Percentiles rank a stretch among this genome's conserved stretches.
These are phyloP conservation scores for Rhexocercosporidium sp. DNA, from an alignment of 2,329 filamentous ascomycete genomes.

Conservation along the genomic window DNA sequence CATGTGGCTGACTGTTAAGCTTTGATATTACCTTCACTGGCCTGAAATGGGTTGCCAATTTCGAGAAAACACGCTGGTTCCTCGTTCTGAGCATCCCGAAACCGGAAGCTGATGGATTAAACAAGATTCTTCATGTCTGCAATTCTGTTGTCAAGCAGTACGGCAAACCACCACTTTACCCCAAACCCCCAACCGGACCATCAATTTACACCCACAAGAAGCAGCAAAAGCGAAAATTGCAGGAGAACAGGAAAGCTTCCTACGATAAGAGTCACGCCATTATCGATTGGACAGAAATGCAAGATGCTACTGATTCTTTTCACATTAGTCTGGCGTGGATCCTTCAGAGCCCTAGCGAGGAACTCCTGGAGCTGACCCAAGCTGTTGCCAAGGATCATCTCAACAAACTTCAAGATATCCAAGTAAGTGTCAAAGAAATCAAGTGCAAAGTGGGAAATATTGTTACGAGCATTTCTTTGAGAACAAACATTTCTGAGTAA, in stretches of 20 bases:
- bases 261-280: conserved; percentile 20
- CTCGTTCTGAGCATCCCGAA: conserved; percentile 71
- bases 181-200: conserved; percentile 36
- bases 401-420: conserved; percentile 44
- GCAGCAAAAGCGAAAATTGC: conserved; percentile 13
- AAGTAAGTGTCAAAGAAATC: conserved; percentile 62
- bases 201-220: neutral
- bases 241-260: neutral
- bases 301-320: conserved; percentile 64
- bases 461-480: conserved; percentile 57
- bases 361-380: conserved; percentile 48
- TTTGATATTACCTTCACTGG: conserved; percentile 44
- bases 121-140: conserved; percentile 66
- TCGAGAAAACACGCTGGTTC: conserved; percentile 76
- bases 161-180: conserved; percentile 75
- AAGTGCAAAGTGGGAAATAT: conserved; percentile 79
- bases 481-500: conserved; percentile 17
- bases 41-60: conserved; percentile 70
- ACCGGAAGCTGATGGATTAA: conserved; percentile 58
- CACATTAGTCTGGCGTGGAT: conserved; percentile 93
- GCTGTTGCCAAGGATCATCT: conserved; percentile 23
- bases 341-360: conserved; percentile 57
- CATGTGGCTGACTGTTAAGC: conserved; percentile 29
- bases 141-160: conserved; percentile 67
- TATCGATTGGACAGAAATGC: conserved; percentile 30